Evolutionary conservation across 306 rosid species (phyloP), one percentile per base, ranked within the genome.

Genomic region (Inga laurina): DNA sequence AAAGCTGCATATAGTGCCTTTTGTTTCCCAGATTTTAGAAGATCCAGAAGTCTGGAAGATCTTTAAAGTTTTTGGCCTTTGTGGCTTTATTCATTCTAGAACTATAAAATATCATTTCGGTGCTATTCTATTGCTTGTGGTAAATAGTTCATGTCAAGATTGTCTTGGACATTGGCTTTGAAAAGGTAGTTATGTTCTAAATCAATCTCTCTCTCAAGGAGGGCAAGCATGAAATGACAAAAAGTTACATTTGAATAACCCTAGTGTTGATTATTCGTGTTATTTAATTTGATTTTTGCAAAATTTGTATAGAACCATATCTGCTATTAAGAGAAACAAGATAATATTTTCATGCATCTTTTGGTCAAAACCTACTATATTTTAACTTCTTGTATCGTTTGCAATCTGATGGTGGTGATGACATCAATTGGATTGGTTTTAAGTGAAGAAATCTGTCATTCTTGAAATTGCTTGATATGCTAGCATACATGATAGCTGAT

Each of bases 401-500:
- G 72, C 24, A 67, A 67, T 7, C 43, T 32, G 43, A 30, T 65
- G n/a, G 11, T 30, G 70, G 70, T 62, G 70, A 64, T 12, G 41
- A 13, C 41, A 64, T 27, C 41, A 39, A 30, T 27, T 32, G 69
- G 14, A 32, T 27, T 64, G 41, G 21, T 1, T 66, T 66, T 34
- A 66, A 34, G 43, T 66, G 71, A 27, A n/a, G 61, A 45, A 57
- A 83, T 39, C 67, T 78, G 61, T 62, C 11, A 7, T 6, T 14
- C 54, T 48, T 73, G 72, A 72, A 78, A 21, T 46, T 74, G 22
- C 39, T 61, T 78, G 75, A 14, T 49, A 13, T 72, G 24, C 15
- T 49, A 39, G 67, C 21, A 21, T 18, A 7, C 72, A 35, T 21
- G 44, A 34, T 34, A 67, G 6, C 46, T 67, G 16, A 69, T 69